phyloP scores from a whole-genome alignment of 1,139 yeast species.

The Oligophagozyma castellii region DNA sequence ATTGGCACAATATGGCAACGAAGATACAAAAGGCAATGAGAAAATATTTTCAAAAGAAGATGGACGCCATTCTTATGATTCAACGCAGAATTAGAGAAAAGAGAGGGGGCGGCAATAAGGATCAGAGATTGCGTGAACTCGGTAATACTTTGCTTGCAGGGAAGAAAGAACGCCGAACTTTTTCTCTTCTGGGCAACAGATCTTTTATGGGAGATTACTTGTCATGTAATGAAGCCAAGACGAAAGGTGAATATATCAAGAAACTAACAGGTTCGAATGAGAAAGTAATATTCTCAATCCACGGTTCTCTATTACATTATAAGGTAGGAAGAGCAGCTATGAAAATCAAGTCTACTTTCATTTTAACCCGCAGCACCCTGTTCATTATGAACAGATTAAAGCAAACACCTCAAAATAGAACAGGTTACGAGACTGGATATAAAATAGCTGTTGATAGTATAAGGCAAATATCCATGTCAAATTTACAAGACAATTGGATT shows the following conservation, averaged over 20 bases:
- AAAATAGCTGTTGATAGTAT: slow-evolving; percentile 49
- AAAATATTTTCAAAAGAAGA: slow-evolving; percentile 63
- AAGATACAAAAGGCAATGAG: slow-evolving; percentile 97
- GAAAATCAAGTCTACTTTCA: slow-evolving; percentile 57
- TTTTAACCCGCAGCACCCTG: slow-evolving; percentile 49
- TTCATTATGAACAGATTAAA: slow-evolving; percentile 62
- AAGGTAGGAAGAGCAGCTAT: slow-evolving; percentile 90
- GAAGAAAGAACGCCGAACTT: slow-evolving; percentile 79
- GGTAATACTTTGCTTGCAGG: slow-evolving; percentile 61
- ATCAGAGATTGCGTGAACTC: slow-evolving; percentile 68
- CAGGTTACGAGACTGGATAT: slow-evolving; percentile 53
- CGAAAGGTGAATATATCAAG: slow-evolving; percentile 58
- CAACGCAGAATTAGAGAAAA: slow-evolving; percentile 79
- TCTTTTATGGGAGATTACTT: slow-evolving; percentile 92
- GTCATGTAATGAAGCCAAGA: slow-evolving; percentile 61
- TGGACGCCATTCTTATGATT: slow-evolving; percentile 73
- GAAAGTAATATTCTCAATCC: slow-evolving; percentile 58
- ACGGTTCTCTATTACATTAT: slow-evolving; percentile 68
- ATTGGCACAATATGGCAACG: slow-evolving; percentile 98
- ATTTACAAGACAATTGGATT: slow-evolving; percentile 85
- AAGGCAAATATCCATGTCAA: slow-evolving; percentile 54
- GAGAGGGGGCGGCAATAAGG: slow-evolving; percentile 74
- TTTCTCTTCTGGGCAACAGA: slow-evolving; percentile 79
- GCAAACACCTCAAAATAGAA: slow-evolving; percentile 60
- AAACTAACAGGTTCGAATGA: slow-evolving; percentile 61